phyloP scores from a whole-genome alignment of 1,139 yeast genomes.

The Nakaseomyces kungkrabaensis region DNA sequence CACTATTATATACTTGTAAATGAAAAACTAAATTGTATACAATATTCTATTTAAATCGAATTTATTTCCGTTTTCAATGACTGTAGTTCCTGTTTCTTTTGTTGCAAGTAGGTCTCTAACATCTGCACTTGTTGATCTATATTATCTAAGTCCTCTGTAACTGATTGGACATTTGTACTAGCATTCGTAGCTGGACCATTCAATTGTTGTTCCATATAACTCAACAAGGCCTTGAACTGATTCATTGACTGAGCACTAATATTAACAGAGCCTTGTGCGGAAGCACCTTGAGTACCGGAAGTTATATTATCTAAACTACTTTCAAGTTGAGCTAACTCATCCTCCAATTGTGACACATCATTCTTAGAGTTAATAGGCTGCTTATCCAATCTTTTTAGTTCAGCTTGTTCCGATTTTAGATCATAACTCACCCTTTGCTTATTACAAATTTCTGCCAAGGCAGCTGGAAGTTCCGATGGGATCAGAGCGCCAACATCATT shows the following conservation, averaged over 20 bases:
- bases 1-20: too few relatives aligned
- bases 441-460: constrained; percentile 82
- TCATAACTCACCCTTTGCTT: constrained; percentile 78
- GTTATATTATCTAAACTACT: not conserved
- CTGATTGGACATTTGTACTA: constrained; percentile 29
- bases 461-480: constrained; percentile 92
- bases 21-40: not conserved
- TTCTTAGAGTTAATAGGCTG: not conserved
- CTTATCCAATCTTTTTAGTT: not conserved
- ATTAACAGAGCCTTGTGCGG: not conserved
- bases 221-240: constrained; percentile 28
- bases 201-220: constrained; percentile 15
- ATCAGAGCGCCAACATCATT: constrained; percentile 69
- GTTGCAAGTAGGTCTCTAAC: constrained; percentile 42
- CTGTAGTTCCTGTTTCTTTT: constrained; percentile 40
- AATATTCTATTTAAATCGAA: constrained; percentile 6
- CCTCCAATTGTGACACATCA: not conserved
- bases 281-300: not conserved
- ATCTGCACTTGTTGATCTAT: constrained; percentile 47
- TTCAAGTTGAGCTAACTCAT: not conserved
- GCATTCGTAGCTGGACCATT: constrained; percentile 19
- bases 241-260: not conserved
- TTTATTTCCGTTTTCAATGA: constrained; percentile 35
- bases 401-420: constrained; percentile 42
- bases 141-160: constrained; percentile 36